Conservation (phyloP, 345 rosid species). For the Erucastrum elatum region DNA sequence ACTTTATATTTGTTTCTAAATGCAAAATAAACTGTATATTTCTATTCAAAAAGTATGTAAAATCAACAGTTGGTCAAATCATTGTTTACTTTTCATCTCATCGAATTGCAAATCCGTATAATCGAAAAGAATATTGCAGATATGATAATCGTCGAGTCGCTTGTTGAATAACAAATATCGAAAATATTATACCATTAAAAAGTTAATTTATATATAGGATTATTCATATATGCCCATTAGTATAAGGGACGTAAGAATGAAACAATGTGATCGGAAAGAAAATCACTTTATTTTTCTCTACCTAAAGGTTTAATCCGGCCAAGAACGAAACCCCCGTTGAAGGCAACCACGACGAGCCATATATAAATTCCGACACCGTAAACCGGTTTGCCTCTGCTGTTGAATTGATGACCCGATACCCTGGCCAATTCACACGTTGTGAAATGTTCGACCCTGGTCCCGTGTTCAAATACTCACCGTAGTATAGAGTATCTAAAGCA, state of each 20-base stretch:
- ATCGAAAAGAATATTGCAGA: not conserved
- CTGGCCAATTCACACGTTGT: conserved; percentile 82
- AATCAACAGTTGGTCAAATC: not conserved
- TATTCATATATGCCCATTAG: conserved; percentile 31
- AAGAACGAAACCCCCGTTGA: conserved; percentile 94
- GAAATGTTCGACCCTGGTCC: conserved; percentile 79
- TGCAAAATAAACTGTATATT: not conserved
- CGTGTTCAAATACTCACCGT: conserved; percentile 82
- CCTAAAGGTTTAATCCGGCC: conserved; percentile 69
- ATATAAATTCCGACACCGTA: conserved; percentile 83
- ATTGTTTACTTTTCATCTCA: not conserved
- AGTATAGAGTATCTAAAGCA: conserved; percentile 83
- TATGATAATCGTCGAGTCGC: not conserved
- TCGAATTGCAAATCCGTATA: not conserved
- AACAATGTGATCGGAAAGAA: conserved; percentile 33
- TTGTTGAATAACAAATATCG: conserved; percentile 16
- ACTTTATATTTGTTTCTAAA: not conserved
- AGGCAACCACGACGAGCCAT: conserved; percentile 94
- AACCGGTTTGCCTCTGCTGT: conserved; percentile 66
- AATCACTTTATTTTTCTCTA: conserved; percentile 20
- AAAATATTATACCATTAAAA: conserved; percentile 4
- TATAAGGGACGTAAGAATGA: conserved; percentile 42
- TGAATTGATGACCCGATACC: conserved; percentile 71
- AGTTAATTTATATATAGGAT: conserved; percentile 24
- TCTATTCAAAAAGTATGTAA: not conserved